These are phyloP conservation scores for Penicillium sp. DNA, from an alignment of 2,329 filamentous ascomycete species.

Conservation along the genomic window DNA sequence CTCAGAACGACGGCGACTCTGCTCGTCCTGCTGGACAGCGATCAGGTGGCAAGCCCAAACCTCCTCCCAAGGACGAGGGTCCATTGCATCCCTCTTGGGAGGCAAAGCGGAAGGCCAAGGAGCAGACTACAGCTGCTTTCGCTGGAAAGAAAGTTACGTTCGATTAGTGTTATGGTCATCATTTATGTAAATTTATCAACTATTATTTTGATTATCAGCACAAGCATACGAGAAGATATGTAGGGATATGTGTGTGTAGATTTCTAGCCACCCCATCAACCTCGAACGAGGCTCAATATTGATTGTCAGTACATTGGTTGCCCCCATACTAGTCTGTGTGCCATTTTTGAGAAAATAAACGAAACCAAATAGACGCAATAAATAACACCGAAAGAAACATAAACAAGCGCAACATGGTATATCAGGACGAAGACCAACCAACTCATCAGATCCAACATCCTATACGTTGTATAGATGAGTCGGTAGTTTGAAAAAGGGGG, in stretches of 20 bases:
- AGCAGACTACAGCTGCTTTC: slow-evolving; percentile 51
- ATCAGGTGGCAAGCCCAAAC: slow-evolving; percentile 21
- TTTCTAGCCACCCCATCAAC: background rate
- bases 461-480: background rate
- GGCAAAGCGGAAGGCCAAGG: slow-evolving; percentile 60
- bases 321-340: background rate
- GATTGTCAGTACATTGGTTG: background rate
- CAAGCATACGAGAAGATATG: background rate
- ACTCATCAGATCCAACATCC: background rate
- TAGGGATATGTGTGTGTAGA: background rate
- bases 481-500: no score
- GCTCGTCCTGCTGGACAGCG: slow-evolving; percentile 14
- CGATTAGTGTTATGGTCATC: slow-evolving; percentile 45
- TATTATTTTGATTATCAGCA: background rate
- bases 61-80: slow-evolving; percentile 45
- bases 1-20: slow-evolving; percentile 11
- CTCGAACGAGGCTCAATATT: background rate
- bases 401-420: slow-evolving; percentile 18
- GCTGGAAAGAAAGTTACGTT: slow-evolving; percentile 63
- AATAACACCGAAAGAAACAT: background rate
- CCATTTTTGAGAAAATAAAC: background rate
- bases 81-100: slow-evolving; percentile 65
- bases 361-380: background rate
- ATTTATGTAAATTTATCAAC: slow-evolving; percentile 7
- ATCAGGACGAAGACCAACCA: slow-evolving; percentile 12